Percentiles rank a stretch among this genome's conserved stretches.
These are phyloP conservation scores for Monascus ruber DNA, from an alignment of 2,329 filamentous ascomycete species.

Conservation along the genomic window DNA sequence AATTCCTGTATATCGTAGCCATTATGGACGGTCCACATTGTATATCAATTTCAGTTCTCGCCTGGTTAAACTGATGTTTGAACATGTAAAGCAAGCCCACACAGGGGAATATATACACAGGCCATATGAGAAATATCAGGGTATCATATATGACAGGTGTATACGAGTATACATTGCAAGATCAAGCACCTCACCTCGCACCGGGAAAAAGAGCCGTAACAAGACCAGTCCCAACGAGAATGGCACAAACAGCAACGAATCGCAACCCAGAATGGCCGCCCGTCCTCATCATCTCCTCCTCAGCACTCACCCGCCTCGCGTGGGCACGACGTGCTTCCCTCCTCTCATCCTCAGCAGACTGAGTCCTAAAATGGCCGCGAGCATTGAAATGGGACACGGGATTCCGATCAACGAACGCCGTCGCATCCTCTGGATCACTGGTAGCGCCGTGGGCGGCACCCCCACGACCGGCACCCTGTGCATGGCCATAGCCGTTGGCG, in stretches of 20 bases:
- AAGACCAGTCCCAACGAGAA: constrained; percentile 20
- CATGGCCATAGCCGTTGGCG: constrained; percentile 22
- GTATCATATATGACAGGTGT: no score
- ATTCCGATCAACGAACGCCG: constrained; percentile 30
- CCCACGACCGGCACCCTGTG: neutral
- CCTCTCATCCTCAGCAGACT: constrained; percentile 50
- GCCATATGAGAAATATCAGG: no score
- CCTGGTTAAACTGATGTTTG: no score
- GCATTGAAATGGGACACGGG: constrained; percentile 71
- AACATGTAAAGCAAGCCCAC: no score
- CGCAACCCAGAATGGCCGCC: constrained; percentile 19
- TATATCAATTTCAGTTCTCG: no score
- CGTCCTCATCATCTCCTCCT: constrained; percentile 12
- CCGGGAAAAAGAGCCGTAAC: no score
- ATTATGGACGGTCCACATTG: no score
- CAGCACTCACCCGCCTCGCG: constrained; percentile 23
- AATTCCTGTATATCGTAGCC: no score
- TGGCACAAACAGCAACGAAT: constrained; percentile 29
- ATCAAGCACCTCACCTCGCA: no score
- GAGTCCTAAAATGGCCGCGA: constrained; percentile 60
- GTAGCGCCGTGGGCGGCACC: constrained; percentile 3
- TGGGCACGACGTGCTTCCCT: constrained; percentile 32
- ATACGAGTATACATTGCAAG: no score
- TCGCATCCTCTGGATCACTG: constrained; percentile 17
- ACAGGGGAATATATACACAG: no score